Base-by-base conservation (phyloP, 2,329 filamentous ascomycete species). In the Aspergillus neotritici region DNA sequence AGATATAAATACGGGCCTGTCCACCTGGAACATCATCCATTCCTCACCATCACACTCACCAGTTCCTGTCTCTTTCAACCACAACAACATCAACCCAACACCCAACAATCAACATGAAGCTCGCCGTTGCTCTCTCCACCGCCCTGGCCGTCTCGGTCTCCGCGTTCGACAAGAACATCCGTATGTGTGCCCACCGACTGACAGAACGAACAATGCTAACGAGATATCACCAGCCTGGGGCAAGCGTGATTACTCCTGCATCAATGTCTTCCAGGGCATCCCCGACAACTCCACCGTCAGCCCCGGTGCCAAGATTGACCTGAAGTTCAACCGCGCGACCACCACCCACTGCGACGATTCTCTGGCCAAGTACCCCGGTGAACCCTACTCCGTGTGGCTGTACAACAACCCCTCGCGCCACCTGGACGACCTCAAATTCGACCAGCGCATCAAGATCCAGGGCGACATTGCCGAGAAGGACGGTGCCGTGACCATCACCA, bases 251-350 rank as follows among this genome's bases (percentile, higher is more conserved):
- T 64, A 63, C 43, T 15, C 53, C 43, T 63, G 61, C 34, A 30
- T 64, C 17, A 64, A 64, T 34, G 56, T 62, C 41, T 60, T 51
- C 51, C 61, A 63, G 34, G 61, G 61, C 31, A 56, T 60, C 21
- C 59, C 60, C 6, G 60, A 64, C 10, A 50, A 60, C 47, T 54
- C 60, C 3, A 59, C 61, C 10, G 43, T 64, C n/a, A 41, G 50
- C 2, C 40, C 54, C 3, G 58, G 56, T 13, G 48, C 54, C 31
- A 48, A 49, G 3, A 41, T 64, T 9, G 49, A 53, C 31, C 44
- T 63, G 15, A 48, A 48, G 16, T 63, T 60, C 47, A 49, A 64
- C 52, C 57, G 60, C 12, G 40, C 47, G 31, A 47, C 56, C 3
- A 58, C 55, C 4, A 49, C 46, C 5, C 54, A 53, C 49, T 64